Evolutionary conservation across 2,329 filamentous ascomycete genomes (phyloP).

Genomic region (Fusarium beomiforme): DNA sequence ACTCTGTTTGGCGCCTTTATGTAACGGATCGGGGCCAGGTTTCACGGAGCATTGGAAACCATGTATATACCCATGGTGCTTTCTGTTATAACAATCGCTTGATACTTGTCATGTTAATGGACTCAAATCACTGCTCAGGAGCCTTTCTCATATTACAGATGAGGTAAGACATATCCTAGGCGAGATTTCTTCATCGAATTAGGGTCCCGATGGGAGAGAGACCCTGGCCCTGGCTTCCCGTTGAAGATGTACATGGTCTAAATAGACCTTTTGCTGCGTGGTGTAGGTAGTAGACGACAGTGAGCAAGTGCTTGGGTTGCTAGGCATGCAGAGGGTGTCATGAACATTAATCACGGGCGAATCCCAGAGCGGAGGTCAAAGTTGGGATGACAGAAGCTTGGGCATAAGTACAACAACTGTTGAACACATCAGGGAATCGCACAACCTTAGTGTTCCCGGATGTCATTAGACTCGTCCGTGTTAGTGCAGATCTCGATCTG

Average conservation of each 20-base stretch:
- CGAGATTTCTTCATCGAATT: slow-evolving; percentile 5
- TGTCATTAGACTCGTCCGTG: slow-evolving; percentile 30
- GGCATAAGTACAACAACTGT: slow-evolving; percentile 24
- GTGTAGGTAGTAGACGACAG: slow-evolving; percentile 14
- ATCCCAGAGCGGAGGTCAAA: slow-evolving; percentile 20
- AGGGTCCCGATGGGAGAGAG: background rate
- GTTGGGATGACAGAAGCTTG: slow-evolving; percentile 35
- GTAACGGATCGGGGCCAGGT: slow-evolving; percentile 30
- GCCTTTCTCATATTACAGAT: slow-evolving; percentile 7
- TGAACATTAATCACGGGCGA: slow-evolving; percentile 15
- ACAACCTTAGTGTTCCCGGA: slow-evolving; percentile 26
- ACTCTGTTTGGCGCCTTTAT: slow-evolving; percentile 26
- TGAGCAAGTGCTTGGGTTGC: slow-evolving; percentile 15
- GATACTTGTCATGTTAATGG: slow-evolving; percentile 15
- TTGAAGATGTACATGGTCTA: slow-evolving; percentile 19
- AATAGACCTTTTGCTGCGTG: slow-evolving; percentile 26
- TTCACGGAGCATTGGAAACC: slow-evolving; percentile 38
- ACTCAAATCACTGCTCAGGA: slow-evolving; percentile 39
- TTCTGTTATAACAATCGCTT: slow-evolving; percentile 13
- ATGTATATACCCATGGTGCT: slow-evolving; percentile 7
- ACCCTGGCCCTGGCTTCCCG: slow-evolving; percentile 32
- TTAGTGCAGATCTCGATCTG: slow-evolving; percentile 45
- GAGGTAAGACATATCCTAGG: slow-evolving; percentile 12
- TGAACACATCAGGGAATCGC: slow-evolving; percentile 27
- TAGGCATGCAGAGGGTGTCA: slow-evolving; percentile 3